Base-by-base conservation (phyloP, 805 yeast genomes). In the Groenewaldozyma salmanticensis region DNA sequence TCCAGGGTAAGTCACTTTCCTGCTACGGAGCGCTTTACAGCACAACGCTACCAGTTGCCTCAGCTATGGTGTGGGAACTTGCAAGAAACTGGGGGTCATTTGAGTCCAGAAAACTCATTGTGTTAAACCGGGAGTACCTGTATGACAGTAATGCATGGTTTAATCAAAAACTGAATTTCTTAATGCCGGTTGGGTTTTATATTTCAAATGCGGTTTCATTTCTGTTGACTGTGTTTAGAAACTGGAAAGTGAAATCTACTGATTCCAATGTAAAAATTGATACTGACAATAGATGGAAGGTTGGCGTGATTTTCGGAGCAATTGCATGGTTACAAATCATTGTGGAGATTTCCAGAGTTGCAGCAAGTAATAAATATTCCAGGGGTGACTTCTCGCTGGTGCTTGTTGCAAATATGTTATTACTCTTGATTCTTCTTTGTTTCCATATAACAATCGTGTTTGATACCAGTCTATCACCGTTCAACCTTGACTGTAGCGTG, bases 21-120 rank as follows among this genome's bases (percentile, higher is more conserved):
- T 38, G 38, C 16, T 52, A 47, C 38, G 56, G 51, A 7, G 58
- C 55, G 3, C 34, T 52, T 7, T 52, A 43, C 40, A 42, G 45
- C 19, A 42, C 53, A 2, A 39, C 47, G 11, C 37, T 48, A 29
- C 53, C 58, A 0, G 44, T 40, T n/a, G 39, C 49, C 19, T 38
- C 51, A 22, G 52, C 44, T 27, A 43, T 48, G 16, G 45, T 34
- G 11, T 53, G 57, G 53, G 59, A 55, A 39, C 43, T 49, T 42
- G 50, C 52, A 4, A 40, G 60, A 19, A 53, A 52, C 33, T 55
- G 60, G 60, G 53, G 57, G 16, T 44, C 55, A 13, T 55, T 55
- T 31, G 57, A 55, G 37, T 56, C 53, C 22, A 43, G 59, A 7
- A 51, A 51, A 21, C 27, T 46, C 11, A n/a, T n/a, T n/a, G n/a